Percentiles rank a stretch among this genome's conserved stretches.
phyloP scores from a whole-genome alignment of 1,139 yeast genomes.

The Yamadazyma diospyri region DNA sequence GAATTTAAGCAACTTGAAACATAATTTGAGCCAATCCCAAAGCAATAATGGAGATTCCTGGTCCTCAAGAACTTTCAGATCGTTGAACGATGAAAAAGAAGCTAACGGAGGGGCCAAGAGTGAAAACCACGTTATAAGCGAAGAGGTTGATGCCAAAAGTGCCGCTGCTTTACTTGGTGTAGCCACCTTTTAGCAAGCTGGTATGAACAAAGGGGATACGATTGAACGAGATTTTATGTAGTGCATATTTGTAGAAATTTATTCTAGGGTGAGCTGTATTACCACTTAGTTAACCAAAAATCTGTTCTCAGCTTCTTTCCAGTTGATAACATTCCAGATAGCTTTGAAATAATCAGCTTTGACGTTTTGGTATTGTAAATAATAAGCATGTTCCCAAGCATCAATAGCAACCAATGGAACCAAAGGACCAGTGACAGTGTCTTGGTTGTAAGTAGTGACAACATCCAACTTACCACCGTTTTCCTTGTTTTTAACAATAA shows the following conservation, averaged over 20 bases:
- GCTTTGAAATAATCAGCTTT: constrained; percentile 47
- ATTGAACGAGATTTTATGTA: constrained; percentile 1
- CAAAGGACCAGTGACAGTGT: constrained; percentile 39
- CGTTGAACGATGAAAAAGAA: constrained; percentile 39
- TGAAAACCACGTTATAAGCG: constrained; percentile 3
- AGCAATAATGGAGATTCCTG: constrained; percentile 55
- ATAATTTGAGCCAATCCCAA: constrained; percentile 49
- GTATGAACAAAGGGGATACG: too few relatives aligned
- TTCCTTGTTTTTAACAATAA: constrained; percentile 40
- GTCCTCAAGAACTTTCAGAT: constrained; percentile 62
- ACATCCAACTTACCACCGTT: constrained; percentile 40
- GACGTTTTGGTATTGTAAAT: constrained; percentile 47
- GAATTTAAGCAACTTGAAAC: constrained; percentile 44
- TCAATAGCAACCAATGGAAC: constrained; percentile 46
- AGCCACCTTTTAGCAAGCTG: constrained; percentile 54
- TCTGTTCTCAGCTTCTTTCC: constrained; percentile 45
- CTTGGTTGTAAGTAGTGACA: constrained; percentile 44
- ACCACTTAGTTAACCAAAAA: constrained; percentile 17
- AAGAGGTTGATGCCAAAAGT: constrained; percentile 65
- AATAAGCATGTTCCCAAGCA: constrained; percentile 53
- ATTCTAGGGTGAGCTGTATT: neutral
- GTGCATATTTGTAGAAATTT: neutral
- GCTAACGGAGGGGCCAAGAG: constrained; percentile 20
- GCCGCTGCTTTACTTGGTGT: constrained; percentile 81
- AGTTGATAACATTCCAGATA: constrained; percentile 47